These are phyloP conservation scores for Pisolithus sp. DNA, from an alignment of 768 basidiomycete species.

Conservation along the genomic window DNA sequence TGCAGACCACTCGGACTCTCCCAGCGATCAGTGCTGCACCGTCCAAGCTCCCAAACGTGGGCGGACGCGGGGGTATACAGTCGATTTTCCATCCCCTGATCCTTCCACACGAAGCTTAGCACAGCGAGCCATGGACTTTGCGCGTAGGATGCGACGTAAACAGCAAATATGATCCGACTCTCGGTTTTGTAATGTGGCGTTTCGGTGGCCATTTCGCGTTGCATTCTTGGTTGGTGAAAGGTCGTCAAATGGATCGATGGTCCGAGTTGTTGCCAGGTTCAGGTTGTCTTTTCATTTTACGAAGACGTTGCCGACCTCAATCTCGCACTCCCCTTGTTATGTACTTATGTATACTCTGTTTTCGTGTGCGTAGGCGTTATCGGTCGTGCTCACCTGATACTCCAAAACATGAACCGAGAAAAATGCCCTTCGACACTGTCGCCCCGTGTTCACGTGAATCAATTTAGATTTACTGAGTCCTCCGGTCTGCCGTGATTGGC, in stretches of 20 bases:
- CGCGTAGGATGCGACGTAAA: slow-evolving; percentile 40
- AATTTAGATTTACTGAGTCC: no score
- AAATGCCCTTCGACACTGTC: neutral
- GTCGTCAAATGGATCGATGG: neutral
- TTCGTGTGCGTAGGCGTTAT: slow-evolving; percentile 16
- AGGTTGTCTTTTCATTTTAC: slow-evolving; percentile 11
- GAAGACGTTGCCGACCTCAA: slow-evolving; percentile 5
- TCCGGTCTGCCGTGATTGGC: no score
- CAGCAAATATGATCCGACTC: slow-evolving; percentile 16
- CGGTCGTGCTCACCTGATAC: slow-evolving; percentile 10
- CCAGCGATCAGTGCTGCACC: slow-evolving; percentile 10
- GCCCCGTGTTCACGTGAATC: no score
- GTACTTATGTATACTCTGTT: slow-evolving; percentile 15
- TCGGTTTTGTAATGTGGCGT: slow-evolving; percentile 6
- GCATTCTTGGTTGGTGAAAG: neutral
- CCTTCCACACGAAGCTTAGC: slow-evolving; percentile 23
- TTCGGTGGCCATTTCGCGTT: slow-evolving; percentile 13
- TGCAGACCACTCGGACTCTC: slow-evolving; percentile 6
- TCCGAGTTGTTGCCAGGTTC: slow-evolving; percentile 24
- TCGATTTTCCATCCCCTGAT: slow-evolving; percentile 21
- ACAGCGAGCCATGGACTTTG: slow-evolving; percentile 34
- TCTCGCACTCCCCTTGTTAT: neutral
- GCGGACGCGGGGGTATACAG: slow-evolving; percentile 32
- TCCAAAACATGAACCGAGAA: neutral
- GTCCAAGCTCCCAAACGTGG: slow-evolving; percentile 19